Percentiles rank a stretch among this genome's conserved stretches.
These are phyloP conservation scores for Nannochloropsis oceanica DNA, from an alignment of 108 stramenopile genomes.

Conservation along the genomic window DNA sequence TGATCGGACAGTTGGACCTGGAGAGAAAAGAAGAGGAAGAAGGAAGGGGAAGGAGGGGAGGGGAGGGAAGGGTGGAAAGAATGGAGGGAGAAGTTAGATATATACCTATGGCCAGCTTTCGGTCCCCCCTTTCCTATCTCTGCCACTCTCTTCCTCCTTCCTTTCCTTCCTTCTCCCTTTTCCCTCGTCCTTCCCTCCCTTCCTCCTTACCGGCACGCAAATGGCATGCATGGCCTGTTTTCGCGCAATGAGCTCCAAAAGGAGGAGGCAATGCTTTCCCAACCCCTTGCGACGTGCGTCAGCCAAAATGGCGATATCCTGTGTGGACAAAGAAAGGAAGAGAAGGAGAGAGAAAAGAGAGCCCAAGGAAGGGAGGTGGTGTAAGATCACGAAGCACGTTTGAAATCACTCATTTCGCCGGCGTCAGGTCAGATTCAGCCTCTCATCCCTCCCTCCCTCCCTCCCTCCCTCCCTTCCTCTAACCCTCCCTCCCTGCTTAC, in stretches of 20 bases:
- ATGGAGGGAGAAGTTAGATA: not conserved
- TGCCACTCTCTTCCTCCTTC: not conserved
- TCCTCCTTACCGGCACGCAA: not conserved
- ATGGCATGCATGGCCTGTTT: not conserved
- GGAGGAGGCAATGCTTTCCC: constrained; percentile 4
- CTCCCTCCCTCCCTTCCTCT: not conserved
- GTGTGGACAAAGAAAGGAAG: not conserved
- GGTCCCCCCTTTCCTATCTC: not conserved
- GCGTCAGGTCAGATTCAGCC: not conserved
- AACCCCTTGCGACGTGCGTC: constrained; percentile 1
- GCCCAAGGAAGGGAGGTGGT: too few species aligned
- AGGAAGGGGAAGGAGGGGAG: too few species aligned
- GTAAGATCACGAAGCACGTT: too few species aligned
- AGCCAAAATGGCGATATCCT: not conserved
- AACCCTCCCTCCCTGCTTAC: not conserved
- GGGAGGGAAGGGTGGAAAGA: too few species aligned
- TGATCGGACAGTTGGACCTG: not conserved
- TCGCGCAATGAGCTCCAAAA: constrained; percentile 14
- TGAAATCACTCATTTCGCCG: too few species aligned
- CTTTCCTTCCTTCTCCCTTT: not conserved
- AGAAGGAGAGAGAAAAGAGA: not conserved
- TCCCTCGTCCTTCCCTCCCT: not conserved
- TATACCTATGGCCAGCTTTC: not conserved
- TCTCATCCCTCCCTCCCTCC: not conserved
- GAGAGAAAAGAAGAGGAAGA: not conserved